Base-by-base conservation (phyloP, 257 asterid genomes). In the Nicotiana noctiflora region DNA sequence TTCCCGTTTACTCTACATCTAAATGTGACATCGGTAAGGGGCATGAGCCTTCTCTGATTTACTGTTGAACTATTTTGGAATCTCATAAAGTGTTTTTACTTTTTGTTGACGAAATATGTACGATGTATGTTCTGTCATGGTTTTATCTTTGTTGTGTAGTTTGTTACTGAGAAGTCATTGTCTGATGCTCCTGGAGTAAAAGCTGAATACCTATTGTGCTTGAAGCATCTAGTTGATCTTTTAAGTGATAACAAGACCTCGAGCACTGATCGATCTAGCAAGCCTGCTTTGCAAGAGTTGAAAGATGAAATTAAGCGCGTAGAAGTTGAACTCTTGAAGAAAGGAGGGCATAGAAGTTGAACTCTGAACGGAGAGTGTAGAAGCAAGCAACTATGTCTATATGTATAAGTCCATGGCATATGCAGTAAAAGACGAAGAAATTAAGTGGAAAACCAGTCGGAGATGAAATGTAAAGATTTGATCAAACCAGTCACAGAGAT, bases 201-300 rank as follows among this genome's bases (percentile, higher is more conserved):
- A 87, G 87, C 91, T 25, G 97, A 90, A 76, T 94, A 90, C 75
- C 85, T 89, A 1, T 89, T 91, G 3, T 94, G 97, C 85, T 85
- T 90, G 88, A 86, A 77, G 87, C 83, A 84, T 72, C 87, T 93
- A 10, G 66, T 27, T 66, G 63, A 83, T 44, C 79, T 91, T 84
- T 78, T 86, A 59, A 75, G 65, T 82, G 84, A 62, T 27, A 29
- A 29, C 81, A 75, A 9, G 84, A 3, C 82, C 9, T 40, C 2
- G 51, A 80, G 12, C 81, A 25, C 14, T 82, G 83, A 62, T 49
- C 84, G 57, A 29, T 81, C 84, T 9, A 60, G 82, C 57, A 70
- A 27, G 25, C 80, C 80, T 10, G 51, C 61, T 18, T 82, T 51
- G 18, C 77, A 86, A 72, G 90, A 91, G 55, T 83, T 91, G 72